Conservation (phyloP, 2,329 filamentous ascomycete species). For the Anthostomella pinea region DNA sequence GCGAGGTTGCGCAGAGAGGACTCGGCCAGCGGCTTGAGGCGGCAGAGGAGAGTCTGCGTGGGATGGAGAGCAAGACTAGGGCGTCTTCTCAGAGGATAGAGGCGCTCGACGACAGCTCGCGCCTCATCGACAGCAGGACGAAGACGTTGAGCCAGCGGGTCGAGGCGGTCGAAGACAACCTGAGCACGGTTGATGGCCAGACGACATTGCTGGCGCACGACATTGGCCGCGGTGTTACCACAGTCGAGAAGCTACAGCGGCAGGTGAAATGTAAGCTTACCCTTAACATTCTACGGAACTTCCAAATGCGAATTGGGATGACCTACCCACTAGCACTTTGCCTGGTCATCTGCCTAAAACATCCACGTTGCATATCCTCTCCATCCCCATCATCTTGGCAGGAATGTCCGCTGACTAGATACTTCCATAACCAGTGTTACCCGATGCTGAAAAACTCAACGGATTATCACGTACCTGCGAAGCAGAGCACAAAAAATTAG, state of each 20-base stretch:
- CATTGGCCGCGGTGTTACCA: conserved; percentile 20
- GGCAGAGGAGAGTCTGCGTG: conserved; percentile 17
- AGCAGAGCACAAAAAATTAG: conserved; percentile 21
- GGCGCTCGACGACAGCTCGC: conserved; percentile 25
- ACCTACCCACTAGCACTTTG: too few species aligned
- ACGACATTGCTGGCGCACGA: conserved; percentile 26
- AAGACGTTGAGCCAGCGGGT: conserved; percentile 25
- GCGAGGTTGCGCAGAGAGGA: conserved; percentile 18
- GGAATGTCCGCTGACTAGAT: conserved; percentile 4
- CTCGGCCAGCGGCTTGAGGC: conserved; percentile 23
- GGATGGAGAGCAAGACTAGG: conserved; percentile 20
- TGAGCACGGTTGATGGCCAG: conserved; percentile 22
- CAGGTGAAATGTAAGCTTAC: conserved; percentile 21
- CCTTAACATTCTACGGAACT: background rate
- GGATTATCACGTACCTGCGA: conserved; percentile 24
- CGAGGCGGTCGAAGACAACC: conserved; percentile 25
- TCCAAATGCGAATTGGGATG: too few species aligned
- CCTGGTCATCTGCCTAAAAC: too few species aligned
- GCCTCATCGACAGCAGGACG: conserved; percentile 24
- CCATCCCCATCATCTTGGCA: background rate
- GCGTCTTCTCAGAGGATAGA: conserved; percentile 23
- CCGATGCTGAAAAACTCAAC: conserved; percentile 23
- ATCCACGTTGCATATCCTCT: background rate
- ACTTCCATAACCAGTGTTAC: conserved; percentile 18
- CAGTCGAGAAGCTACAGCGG: conserved; percentile 24